Conservation (phyloP, 768 basidiomycete species). For the Lyophyllum atratum region DNA sequence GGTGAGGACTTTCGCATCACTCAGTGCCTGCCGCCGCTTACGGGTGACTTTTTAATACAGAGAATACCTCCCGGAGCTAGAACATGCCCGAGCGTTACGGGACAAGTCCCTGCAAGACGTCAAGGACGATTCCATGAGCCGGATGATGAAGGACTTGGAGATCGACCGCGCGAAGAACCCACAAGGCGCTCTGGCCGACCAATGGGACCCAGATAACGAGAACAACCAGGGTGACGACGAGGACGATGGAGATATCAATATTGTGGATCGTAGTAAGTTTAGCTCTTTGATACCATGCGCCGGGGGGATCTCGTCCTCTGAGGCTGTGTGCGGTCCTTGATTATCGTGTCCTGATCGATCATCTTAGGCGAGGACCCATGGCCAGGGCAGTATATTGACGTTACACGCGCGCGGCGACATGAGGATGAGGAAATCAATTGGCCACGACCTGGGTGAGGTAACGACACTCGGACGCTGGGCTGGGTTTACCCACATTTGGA, state of each 20-base stretch:
- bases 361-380: conserved; percentile 63
- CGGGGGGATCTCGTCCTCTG: background rate
- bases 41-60: conserved; percentile 37
- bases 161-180: conserved; percentile 74
- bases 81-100: conserved; percentile 63
- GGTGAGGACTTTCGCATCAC: conserved; percentile 46
- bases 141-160: conserved; percentile 77
- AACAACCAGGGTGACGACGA: conserved; percentile 60
- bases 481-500: conserved; percentile 1
- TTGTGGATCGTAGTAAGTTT: conserved; percentile 72
- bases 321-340: conserved; percentile 11
- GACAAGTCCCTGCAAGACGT: conserved; percentile 63
- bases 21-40: background rate
- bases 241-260: conserved; percentile 51
- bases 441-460: conserved; percentile 62
- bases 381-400: conserved; percentile 77
- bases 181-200: conserved; percentile 51
- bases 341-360: conserved; percentile 11
- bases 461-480: background rate
- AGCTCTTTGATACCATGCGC: background rate
- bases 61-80: conserved; percentile 90
- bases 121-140: conserved; percentile 76
- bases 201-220: conserved; percentile 63
- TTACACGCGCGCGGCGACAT: conserved; percentile 59
- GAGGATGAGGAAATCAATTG: conserved; percentile 63